Evolutionary conservation across 1,139 yeast species (phyloP), one percentile per base, ranked within the genome.

Genomic region (Geotrichum restrictum): DNA sequence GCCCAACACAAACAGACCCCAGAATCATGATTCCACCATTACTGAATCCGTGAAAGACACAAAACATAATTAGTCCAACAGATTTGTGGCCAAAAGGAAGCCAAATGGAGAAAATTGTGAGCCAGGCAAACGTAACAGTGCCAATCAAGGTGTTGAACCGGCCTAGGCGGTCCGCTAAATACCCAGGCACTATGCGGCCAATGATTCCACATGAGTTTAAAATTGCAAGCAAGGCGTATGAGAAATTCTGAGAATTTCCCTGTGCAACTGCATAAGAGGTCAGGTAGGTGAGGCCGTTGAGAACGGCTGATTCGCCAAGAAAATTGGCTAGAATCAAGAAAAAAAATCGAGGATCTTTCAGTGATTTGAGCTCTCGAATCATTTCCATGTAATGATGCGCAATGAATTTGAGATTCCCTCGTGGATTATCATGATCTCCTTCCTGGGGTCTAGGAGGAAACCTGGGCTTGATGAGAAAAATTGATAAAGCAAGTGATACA

Each of bases 101-200:
- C 85, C 84, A 80, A 13, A 81, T 57, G 1, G 70, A 63, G 49
- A 79, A 65, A 10, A 63, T 57, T 19, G 69, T 59, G 34, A 80
- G 18, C 41, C 75, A 73, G 37, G 79, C 68, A 42, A 74, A 59
- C 13, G 67, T 19, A 56, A 78, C 64, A 68, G 79, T 70, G 24
- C 64, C 52, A 32, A 76, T 67, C 62, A 77, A 76, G 18, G 82
- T 72, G 60, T 82, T 83, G 64, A 78, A 82, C 37, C 79, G 71
- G 0, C 89, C 89, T 33, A 76, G 56, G 54, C 71, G 78, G 54
- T 84, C 85, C 0, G 82, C 75, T 8, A 77, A 57, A 31, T 71
- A 66, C 0, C 83, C 82, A 0, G 87, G 83, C 5, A 80, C 60
- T 52, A 75, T 74, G 55, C 88, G 69, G 1, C 88, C 88, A 2